Base-by-base conservation (phyloP, 192 early-diverging fungal species). In the Borealophlyctis nickersoniae region DNA sequence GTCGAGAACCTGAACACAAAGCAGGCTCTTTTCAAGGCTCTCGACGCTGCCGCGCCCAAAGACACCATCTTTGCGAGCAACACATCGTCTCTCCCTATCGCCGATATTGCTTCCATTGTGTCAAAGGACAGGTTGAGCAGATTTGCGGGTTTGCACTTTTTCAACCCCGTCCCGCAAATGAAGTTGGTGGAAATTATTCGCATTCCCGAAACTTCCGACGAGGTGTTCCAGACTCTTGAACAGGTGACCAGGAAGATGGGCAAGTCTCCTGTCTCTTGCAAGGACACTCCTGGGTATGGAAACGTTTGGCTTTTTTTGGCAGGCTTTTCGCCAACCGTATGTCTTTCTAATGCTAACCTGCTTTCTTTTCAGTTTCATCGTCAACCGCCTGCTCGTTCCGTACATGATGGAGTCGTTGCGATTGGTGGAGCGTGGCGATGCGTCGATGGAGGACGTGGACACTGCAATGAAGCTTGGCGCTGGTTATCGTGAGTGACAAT, bases 111-210 rank as follows among this genome's bases (percentile, higher is more conserved):
- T 16, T 80, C 84, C 67, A 77, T 71, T 14, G 77, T 87, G 36
- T 65, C 75, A 9, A 77, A 75, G 1, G 57, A 69, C 57, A 76
- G 88, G 1, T 61, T 66, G 34, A 71, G 75, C 52, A 77, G 79
- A 24, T 91, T 95, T 62, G 88, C 90, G 24, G 95, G 95, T 32
- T 75, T 95, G 60, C 95, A 98, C 72, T 98, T 94, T 76, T 98
- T 98, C 78, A 98, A 98, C 83, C 95, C 95, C 2, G 95, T 98
- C n/a, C 90, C 95, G 31, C 90, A 92, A 73, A 98, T 98, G 95
- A 94, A 95, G 78, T 78, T 98, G 27, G 95, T 98, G 11, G 95
- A 98, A 78, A 88, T 98, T 9, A 87, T 96, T 64, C 80, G 86
- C 50, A 91, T 90, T 0, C 72, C 75, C 7, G 74, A 85, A 24